These are phyloP conservation scores for Crithidia mellificae DNA, from an alignment of 208 protist species.

Conservation along the genomic window DNA sequence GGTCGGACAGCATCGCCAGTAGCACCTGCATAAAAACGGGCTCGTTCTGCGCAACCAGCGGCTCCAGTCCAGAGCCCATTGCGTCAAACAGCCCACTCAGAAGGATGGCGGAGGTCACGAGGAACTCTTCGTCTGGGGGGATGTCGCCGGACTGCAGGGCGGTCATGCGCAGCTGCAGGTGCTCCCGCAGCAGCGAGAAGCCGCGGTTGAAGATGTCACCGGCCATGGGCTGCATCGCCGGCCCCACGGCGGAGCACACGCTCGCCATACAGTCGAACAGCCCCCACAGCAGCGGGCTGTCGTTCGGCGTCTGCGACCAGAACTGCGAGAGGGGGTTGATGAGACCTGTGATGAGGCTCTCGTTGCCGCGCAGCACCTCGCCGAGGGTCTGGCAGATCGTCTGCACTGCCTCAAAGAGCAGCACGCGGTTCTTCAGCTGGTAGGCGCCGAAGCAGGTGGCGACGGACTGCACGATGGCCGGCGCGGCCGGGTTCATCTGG, in stretches of 20 bases:
- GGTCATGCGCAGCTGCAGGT: conserved; percentile 52
- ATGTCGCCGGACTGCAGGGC: conserved; percentile 39
- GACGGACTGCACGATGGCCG: conserved; percentile 50
- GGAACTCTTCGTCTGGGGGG: conserved; percentile 69
- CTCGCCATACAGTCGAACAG: conserved; percentile 81
- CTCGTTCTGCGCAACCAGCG: conserved; percentile 52
- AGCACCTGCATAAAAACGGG: conserved; percentile 61
- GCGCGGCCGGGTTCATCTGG: conserved; percentile 36
- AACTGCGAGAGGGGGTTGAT: conserved; percentile 64
- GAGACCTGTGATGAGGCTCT: conserved; percentile 40
- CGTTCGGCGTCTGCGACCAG: conserved; percentile 61
- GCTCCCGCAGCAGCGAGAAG: conserved; percentile 52
- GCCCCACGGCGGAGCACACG: conserved; percentile 64
- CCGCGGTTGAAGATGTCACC: conserved; percentile 75
- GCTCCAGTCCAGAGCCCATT: conserved; percentile 65
- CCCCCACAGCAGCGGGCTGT: conserved; percentile 78
- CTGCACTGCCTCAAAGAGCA: conserved; percentile 78
- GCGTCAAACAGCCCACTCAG: conserved; percentile 82
- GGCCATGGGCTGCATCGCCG: conserved; percentile 70
- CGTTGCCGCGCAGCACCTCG: conserved; percentile 47
- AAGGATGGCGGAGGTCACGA: conserved; percentile 72
- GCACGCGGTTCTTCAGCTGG: conserved; percentile 88
- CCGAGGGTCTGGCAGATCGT: conserved; percentile 57
- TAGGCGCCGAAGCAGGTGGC: conserved; percentile 69
- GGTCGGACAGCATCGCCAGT: conserved; percentile 52